Percentiles rank a stretch among this genome's conserved stretches.
Evolutionary conservation across 805 yeast species (phyloP).

Genomic region (Metschnikowia baotianmanensis): DNA sequence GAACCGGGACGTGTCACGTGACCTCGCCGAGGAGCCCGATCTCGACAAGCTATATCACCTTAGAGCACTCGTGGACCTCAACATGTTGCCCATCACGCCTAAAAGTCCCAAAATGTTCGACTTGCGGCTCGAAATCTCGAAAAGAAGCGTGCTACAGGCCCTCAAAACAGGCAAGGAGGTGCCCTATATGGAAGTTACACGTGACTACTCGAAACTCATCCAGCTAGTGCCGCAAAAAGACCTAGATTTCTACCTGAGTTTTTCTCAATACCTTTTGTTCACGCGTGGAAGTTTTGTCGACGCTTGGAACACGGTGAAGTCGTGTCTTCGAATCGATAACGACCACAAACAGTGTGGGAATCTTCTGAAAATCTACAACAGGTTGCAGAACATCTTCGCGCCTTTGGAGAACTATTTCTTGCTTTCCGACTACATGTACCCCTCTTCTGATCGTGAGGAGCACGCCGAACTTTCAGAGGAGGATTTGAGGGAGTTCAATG

Average conservation of each 20-base stretch:
- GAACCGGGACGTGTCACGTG: conserved; percentile 12
- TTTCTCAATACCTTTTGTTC: conserved; percentile 39
- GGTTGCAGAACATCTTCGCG: conserved; percentile 39
- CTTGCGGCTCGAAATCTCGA: conserved; percentile 27
- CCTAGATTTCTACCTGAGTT: conserved; percentile 23
- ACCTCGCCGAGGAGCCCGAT: conserved; percentile 10
- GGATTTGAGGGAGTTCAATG: conserved; percentile 8
- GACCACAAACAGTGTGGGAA: conserved; percentile 61
- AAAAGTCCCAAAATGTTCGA: conserved; percentile 37
- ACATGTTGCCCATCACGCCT: conserved; percentile 39
- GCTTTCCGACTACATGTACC: conserved; percentile 26
- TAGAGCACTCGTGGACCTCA: conserved; percentile 1
- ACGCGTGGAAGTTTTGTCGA: conserved; percentile 52
- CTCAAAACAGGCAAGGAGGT: not conserved
- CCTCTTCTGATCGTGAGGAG: too few species aligned
- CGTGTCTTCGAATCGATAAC: conserved; percentile 75
- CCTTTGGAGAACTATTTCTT: conserved; percentile 45
- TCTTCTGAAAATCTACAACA: conserved; percentile 51
- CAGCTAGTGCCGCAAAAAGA: conserved; percentile 27
- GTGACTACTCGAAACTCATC: conserved; percentile 27
- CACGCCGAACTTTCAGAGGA: conserved; percentile 13
- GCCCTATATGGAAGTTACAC: conserved; percentile 8
- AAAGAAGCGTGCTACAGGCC: conserved; percentile 4
- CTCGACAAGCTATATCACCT: conserved; percentile 1
- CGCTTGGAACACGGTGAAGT: conserved; percentile 52